Evolutionary conservation across 768 basidiomycete genomes (phyloP).

Genomic region (Chalciporus pseudorubinellus): DNA sequence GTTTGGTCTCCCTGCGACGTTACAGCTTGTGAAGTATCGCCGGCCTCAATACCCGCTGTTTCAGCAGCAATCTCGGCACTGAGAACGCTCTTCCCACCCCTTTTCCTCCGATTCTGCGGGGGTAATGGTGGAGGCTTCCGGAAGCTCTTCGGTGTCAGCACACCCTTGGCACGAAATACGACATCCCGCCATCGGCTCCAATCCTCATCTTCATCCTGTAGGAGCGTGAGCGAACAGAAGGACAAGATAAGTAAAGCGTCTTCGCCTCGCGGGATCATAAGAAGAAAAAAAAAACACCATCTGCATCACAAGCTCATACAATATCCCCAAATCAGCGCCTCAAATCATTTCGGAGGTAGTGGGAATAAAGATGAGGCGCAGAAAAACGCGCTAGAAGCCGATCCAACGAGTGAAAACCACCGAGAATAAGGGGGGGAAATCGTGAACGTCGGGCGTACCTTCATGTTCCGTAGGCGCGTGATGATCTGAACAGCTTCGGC

Average conservation of each 20-base stretch:
- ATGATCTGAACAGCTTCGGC: constrained; percentile 77
- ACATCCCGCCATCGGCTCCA: constrained; percentile 88
- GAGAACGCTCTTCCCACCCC: constrained; percentile 44
- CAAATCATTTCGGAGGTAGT: neutral
- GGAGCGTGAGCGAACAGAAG: neutral
- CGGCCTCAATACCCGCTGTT: neutral
- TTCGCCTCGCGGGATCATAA: neutral
- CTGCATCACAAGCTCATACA: neutral
- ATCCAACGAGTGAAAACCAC: neutral
- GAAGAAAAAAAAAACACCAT: neutral
- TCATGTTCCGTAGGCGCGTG: constrained; percentile 75
- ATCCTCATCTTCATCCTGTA: constrained; percentile 83
- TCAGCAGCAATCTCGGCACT: neutral
- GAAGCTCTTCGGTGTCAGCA: constrained; percentile 39
- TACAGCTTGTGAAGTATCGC: neutral
- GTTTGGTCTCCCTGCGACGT: neutral
- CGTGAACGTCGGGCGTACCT: constrained; percentile 43
- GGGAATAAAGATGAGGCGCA: neutral
- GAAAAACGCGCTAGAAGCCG: neutral
- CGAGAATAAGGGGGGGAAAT: neutral
- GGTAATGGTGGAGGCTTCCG: constrained; percentile 42
- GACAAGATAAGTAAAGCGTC: constrained; percentile 1
- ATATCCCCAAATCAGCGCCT: neutral
- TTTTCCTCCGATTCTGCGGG: constrained; percentile 56
- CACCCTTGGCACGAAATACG: constrained; percentile 72